Conservation (phyloP, 2,329 filamentous ascomycete genomes). For the Daldinia sp. region DNA sequence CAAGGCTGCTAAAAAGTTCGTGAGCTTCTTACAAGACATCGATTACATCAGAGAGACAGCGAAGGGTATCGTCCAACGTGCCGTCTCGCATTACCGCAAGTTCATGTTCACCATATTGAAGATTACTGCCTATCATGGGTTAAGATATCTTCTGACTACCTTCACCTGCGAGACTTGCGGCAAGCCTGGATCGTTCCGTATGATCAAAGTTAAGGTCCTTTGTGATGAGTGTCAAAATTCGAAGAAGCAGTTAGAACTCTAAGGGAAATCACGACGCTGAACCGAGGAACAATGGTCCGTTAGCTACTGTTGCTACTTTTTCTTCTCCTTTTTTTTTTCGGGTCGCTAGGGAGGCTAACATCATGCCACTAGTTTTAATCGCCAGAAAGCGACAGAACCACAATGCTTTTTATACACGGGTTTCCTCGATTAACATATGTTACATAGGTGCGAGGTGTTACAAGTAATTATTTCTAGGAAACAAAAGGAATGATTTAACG, state of each 20-base stretch:
- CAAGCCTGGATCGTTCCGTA: slow-evolving; percentile 31
- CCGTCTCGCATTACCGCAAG: slow-evolving; percentile 30
- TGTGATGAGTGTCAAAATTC: slow-evolving; percentile 36
- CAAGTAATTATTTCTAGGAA: background rate
- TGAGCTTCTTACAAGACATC: slow-evolving; percentile 29
- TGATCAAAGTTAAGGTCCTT: slow-evolving; percentile 41
- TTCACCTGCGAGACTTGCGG: slow-evolving; percentile 39
- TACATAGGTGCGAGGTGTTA: background rate
- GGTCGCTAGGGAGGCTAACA: background rate
- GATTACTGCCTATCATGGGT: slow-evolving; percentile 34
- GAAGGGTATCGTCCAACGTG: slow-evolving; percentile 34
- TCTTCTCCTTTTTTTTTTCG: background rate
- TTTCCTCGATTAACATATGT: background rate
- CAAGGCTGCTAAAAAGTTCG: slow-evolving; percentile 24
- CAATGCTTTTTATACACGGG: background rate
- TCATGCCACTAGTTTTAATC: background rate
- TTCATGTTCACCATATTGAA: slow-evolving; percentile 38
- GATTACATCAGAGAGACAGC: slow-evolving; percentile 31
- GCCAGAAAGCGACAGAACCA: background rate
- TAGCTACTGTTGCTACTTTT: background rate
- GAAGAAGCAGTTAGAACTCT: background rate
- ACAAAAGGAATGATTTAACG: background rate
- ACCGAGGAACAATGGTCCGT: background rate
- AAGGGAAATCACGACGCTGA: background rate
- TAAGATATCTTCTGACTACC: slow-evolving; percentile 36